Base-by-base conservation (phyloP, 306 rosid genomes). In the Malus sieversii region DNA sequence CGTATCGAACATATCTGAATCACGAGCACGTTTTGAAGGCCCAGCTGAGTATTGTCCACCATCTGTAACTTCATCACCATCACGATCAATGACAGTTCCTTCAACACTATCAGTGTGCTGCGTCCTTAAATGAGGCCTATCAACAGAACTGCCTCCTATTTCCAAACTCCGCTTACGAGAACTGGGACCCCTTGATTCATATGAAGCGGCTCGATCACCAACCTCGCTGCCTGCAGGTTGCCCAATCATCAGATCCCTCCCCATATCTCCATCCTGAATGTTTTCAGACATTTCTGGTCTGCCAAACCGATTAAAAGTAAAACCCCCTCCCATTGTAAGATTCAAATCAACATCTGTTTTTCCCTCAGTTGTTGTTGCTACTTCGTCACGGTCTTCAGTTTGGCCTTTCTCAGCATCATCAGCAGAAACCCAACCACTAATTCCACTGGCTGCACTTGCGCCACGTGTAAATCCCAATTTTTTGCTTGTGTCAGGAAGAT, bases 401-500 rank as follows among this genome's bases (percentile, higher is more conserved):
- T 88, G 98, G 78, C 92, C 99, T 90, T 91, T 96, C 75, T 86
- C 96, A 12, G 82, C 81, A 77, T 96, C 96, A 76, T 92, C 98
- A 40, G 91, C 88, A 69, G 97, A 90, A 68, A 88, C 85, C 99
- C 99, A 92, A 79, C 99, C 99, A 83, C 85, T 90, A 75, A 96
- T 96, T 73, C 99, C 99, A 81, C 99, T 96, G 27, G 99, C 99
- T 75, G 99, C 99, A 86, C 98, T 96, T 70, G 73, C 97, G 65
- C 99, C 99, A n/a, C 98, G 99, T 48, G 94, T 96, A 82, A 96
- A 83, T 66, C 96, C 97, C 93, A 96, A 75, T 84, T 92, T 96
- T 85, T 89, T 96, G 84, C 93, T 89, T 40, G 91, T 78, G 79
- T 90, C 96, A 63, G 97, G 96, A 84, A 90, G 87, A 77, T 87